These are phyloP conservation scores for Solanum megistacrolobum DNA, from an alignment of 257 asterid genomes.

Conservation along the genomic window DNA sequence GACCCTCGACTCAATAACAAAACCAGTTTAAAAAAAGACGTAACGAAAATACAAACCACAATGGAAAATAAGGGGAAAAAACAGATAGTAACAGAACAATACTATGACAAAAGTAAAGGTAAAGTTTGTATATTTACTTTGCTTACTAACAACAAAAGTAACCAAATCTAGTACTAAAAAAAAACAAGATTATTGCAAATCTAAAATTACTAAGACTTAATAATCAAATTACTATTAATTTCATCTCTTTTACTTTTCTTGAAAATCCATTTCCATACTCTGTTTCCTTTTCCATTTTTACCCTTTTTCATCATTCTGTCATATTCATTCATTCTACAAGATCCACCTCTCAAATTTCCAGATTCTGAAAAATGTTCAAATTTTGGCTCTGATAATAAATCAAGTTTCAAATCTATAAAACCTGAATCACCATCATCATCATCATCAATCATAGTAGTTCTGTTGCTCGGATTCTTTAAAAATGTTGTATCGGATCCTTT, in stretches of 20 bases:
- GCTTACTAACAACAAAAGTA: not conserved
- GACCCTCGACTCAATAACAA: too few relatives aligned
- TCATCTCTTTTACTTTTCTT: slow-evolving; percentile 39
- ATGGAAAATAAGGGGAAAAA: too few relatives aligned
- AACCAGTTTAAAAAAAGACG: too few relatives aligned
- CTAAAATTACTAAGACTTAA: slow-evolving; percentile 3
- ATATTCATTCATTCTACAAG: slow-evolving; percentile 38
- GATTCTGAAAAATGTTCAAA: slow-evolving; percentile 11
- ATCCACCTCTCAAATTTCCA: slow-evolving; percentile 12
- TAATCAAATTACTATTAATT: not conserved
- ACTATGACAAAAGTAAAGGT: not conserved
- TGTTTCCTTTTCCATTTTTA: slow-evolving; percentile 21
- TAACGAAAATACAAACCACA: too few relatives aligned
- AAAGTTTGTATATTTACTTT: not conserved
- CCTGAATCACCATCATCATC: slow-evolving; percentile 33
- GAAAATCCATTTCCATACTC: slow-evolving; percentile 82
- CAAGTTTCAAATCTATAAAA: slow-evolving; percentile 73
- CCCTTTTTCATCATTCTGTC: slow-evolving; percentile 37
- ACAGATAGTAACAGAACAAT: not conserved
- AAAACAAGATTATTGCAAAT: not conserved
- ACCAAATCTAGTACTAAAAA: not conserved
- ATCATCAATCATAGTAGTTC: slow-evolving; percentile 29
- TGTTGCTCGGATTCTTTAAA: not conserved
- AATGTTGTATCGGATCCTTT: not conserved
- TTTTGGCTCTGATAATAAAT: slow-evolving; percentile 33